Conservation (phyloP, 176 grass and related monocot species). For the Themeda triandra region DNA sequence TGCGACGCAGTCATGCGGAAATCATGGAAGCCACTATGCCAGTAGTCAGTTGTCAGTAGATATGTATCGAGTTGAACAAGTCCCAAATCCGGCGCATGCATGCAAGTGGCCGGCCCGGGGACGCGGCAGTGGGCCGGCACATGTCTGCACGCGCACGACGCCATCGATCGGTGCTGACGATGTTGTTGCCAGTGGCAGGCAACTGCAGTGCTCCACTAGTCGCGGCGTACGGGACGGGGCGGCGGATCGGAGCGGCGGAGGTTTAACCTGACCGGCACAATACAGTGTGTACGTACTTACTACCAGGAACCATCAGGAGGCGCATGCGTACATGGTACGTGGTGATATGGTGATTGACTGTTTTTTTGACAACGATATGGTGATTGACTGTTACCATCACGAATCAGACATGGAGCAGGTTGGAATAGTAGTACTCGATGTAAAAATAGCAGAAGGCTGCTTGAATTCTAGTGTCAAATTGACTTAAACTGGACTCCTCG, state of each 20-base stretch:
- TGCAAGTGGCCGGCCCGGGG: not conserved
- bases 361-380: too few species aligned
- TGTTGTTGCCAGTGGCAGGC: too few species aligned
- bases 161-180: not conserved
- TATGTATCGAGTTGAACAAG: not conserved
- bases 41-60: too few species aligned
- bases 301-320: too few species aligned
- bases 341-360: not conserved
- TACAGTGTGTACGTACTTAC: too few species aligned
- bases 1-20: not conserved
- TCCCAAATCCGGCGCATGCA: not conserved
- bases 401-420: not conserved
- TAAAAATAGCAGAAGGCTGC: not conserved
- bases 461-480: not conserved
- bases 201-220: not conserved
- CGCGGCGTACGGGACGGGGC: not conserved
- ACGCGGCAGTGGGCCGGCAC: not conserved
- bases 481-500: not conserved
- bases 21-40: not conserved
- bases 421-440: not conserved
- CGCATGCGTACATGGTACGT: too few species aligned
- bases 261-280: not conserved
- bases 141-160: not conserved
- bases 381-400: not conserved
- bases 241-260: too few species aligned